phyloP scores from a whole-genome alignment of 139 green algal genomes.

The Ettlia oleoabundans region DNA sequence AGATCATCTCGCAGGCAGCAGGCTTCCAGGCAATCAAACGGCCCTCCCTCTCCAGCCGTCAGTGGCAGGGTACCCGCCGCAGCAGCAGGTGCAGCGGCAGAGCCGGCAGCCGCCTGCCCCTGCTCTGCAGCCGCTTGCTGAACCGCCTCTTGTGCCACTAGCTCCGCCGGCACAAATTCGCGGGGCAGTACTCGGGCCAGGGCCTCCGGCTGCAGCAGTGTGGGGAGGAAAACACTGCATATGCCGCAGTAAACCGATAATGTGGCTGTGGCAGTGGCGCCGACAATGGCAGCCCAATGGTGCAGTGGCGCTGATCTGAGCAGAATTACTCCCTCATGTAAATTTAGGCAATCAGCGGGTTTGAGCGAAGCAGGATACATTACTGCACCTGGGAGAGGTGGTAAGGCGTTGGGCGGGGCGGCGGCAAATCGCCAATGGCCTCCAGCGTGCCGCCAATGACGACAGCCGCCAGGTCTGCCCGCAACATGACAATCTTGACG shows the following conservation, averaged over 20 bases:
- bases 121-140: background rate
- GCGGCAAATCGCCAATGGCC: background rate
- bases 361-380: no score
- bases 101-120: background rate
- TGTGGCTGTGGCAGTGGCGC: no score
- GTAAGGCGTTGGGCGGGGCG: conserved; percentile 4
- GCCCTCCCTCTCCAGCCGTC: background rate
- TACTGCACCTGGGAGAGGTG: background rate
- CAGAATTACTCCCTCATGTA: no score
- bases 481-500: background rate
- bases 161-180: background rate
- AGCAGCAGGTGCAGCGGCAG: background rate
- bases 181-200: background rate
- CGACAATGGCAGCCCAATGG: no score
- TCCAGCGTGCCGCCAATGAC: conserved; percentile 21
- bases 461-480: background rate
- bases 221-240: no score
- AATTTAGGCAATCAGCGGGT: no score
- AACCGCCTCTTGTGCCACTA: background rate
- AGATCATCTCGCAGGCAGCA: conserved; percentile 30
- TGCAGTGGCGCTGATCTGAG: no score
- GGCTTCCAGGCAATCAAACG: conserved; percentile 8
- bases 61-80: background rate
- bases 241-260: no score
- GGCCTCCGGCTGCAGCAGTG: no score